Percentiles rank a stretch among this genome's conserved stretches.
phyloP scores from a whole-genome alignment of 805 yeast species.

The Lipomyces yamanashiensis region DNA sequence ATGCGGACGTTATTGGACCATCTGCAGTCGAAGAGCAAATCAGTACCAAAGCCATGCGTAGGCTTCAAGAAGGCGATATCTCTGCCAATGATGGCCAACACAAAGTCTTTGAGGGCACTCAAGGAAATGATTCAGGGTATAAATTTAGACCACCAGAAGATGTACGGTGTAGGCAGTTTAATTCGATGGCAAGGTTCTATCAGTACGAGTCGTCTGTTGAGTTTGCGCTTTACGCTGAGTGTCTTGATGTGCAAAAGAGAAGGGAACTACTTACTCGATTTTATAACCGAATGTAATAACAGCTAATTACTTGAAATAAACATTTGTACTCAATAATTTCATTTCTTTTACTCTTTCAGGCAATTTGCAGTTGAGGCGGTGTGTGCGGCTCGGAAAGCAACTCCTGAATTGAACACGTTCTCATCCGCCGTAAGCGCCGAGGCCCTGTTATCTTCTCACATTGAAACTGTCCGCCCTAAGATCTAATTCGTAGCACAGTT shows the following conservation, averaged over 20 bases:
- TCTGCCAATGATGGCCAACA: background rate
- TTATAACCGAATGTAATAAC: slow-evolving; percentile 17
- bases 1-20: slow-evolving; percentile 27
- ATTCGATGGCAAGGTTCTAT: slow-evolving; percentile 20
- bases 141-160: slow-evolving; percentile 21
- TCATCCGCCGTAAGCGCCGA: too few relatives aligned
- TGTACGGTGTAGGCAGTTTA: slow-evolving; percentile 29
- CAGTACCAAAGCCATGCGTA: slow-evolving; percentile 13
- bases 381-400: slow-evolving; percentile 3
- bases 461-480: background rate
- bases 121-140: background rate
- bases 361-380: background rate
- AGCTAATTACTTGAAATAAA: too few relatives aligned
- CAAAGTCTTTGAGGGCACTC: background rate
- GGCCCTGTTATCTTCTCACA: background rate
- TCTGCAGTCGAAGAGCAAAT: slow-evolving; percentile 23
- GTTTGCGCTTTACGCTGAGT: slow-evolving; percentile 27
- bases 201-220: slow-evolving; percentile 21
- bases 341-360: too few relatives aligned
- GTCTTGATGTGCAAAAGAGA: slow-evolving; percentile 9
- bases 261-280: slow-evolving; percentile 15
- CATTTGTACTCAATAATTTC: too few relatives aligned
- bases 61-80: background rate
- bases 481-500: background rate
- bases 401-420: slow-evolving; percentile 11